Percentiles rank a stretch among this genome's conserved stretches.
Conservation (phyloP, 352 stramenopile species). For the Globisporangium abappressorium region DNA sequence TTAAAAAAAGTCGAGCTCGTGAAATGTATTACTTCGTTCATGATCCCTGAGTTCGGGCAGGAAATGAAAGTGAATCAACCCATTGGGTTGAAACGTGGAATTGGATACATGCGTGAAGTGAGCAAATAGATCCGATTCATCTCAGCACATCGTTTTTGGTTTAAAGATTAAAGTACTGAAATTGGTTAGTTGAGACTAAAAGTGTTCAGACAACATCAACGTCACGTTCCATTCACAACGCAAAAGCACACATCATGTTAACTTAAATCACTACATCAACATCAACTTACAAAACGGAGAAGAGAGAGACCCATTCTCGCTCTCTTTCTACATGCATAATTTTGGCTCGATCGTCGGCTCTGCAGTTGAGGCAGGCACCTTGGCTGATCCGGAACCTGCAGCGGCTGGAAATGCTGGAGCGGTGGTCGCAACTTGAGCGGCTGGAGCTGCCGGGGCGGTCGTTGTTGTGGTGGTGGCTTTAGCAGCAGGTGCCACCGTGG, state of each 20-base stretch:
- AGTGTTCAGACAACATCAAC: not conserved
- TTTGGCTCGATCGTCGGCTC: slow-evolving; percentile 15
- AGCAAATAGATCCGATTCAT: not conserved
- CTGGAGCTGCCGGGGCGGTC: not conserved
- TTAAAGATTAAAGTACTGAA: not conserved
- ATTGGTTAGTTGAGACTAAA: not conserved
- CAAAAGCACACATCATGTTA: not conserved
- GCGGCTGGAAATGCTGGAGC: not conserved
- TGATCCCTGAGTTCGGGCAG: not conserved
- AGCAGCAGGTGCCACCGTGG: not conserved
- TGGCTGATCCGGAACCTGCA: not conserved
- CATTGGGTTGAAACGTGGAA: not conserved
- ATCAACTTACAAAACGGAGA: not conserved
- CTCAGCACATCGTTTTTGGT: not conserved
- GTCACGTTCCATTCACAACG: not conserved
- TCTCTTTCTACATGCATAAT: slow-evolving; percentile 15
- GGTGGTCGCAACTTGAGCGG: not conserved
- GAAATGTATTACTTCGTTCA: not conserved
- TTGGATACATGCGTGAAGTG: not conserved
- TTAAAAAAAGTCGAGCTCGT: not conserved
- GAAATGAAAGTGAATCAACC: not conserved
- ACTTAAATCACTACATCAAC: slow-evolving; percentile 6
- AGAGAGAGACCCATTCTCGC: not conserved
- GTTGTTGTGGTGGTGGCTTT: not conserved
- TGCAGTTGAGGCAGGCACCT: not conserved